These are phyloP conservation scores for Sphagnurus paluster DNA, from an alignment of 1,284 basidiomycete species.

Conservation along the genomic window DNA sequence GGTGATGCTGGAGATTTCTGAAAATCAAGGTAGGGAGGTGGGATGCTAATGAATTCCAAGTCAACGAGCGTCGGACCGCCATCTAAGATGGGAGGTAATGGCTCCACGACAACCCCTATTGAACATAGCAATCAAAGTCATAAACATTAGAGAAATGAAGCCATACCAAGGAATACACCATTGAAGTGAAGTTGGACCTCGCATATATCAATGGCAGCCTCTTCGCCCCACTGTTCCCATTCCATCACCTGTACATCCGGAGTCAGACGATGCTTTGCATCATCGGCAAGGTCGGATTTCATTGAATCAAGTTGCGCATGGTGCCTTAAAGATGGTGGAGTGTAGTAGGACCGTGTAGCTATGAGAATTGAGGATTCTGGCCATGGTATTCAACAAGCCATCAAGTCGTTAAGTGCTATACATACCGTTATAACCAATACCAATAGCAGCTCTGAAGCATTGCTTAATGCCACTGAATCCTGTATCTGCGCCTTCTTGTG, in stretches of 20 bases:
- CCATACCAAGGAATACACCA: slow-evolving; percentile 42
- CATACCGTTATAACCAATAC: slow-evolving; percentile 63
- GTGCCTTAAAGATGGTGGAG: slow-evolving; percentile 32
- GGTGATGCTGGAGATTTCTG: slow-evolving; percentile 13
- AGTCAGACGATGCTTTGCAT: slow-evolving; percentile 32
- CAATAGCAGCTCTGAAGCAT: slow-evolving; percentile 64
- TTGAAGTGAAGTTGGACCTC: slow-evolving; percentile 57
- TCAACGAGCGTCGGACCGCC: slow-evolving; percentile 39
- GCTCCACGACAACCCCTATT: slow-evolving; percentile 41
- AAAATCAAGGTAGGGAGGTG: slow-evolving; percentile 21
- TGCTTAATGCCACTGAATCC: slow-evolving; percentile 38
- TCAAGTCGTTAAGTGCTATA: neutral
- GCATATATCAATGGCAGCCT: slow-evolving; percentile 58
- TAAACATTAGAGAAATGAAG: neutral
- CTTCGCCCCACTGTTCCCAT: slow-evolving; percentile 66
- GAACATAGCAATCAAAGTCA: slow-evolving; percentile 3
- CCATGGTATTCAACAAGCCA: slow-evolving; percentile 4
- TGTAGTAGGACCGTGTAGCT: slow-evolving; percentile 58
- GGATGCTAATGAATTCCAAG: slow-evolving; percentile 44
- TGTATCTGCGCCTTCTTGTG: slow-evolving; percentile 35
- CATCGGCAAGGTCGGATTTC: slow-evolving; percentile 45
- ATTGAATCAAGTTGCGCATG: slow-evolving; percentile 38
- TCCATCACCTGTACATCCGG: slow-evolving; percentile 39
- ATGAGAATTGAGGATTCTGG: slow-evolving; percentile 62
- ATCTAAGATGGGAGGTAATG: slow-evolving; percentile 43